A percentile compares a stretch with the other conserved stretches of the same genome.
Conservation (phyloP, 768 basidiomycete species). For the Leccinum incarnatum region DNA sequence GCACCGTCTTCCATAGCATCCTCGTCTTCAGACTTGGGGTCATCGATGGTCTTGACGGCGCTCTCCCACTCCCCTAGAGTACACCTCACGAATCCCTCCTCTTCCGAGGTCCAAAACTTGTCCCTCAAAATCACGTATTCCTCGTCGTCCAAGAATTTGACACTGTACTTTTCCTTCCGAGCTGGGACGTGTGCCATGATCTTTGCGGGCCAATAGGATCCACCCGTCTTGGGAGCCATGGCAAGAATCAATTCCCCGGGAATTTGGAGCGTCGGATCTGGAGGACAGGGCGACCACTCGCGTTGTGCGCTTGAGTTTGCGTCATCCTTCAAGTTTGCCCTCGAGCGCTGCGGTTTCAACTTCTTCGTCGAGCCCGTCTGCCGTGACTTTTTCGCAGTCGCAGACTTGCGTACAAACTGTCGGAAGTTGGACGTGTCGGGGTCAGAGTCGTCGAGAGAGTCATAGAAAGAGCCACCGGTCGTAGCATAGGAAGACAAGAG, state of each 20-base stretch:
- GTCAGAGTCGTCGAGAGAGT: conserved; percentile 29
- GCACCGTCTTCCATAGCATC: conserved; percentile 16
- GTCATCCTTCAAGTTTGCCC: conserved; percentile 15
- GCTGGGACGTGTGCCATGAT: conserved; percentile 47
- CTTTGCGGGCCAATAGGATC: conserved; percentile 65
- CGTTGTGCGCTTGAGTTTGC: conserved; percentile 4
- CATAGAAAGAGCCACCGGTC: conserved; percentile 18
- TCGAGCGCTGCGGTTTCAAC: conserved; percentile 17
- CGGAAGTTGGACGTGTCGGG: conserved; percentile 13
- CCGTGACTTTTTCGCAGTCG: conserved; percentile 8
- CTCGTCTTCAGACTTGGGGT: conserved; percentile 31
- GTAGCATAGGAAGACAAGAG: conserved; percentile 32
- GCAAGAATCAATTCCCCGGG: conserved; percentile 71
- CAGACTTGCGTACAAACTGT: conserved; percentile 1
- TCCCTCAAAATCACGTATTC: conserved; percentile 41
- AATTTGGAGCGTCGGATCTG: conserved; percentile 51
- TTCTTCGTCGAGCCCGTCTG: conserved; percentile 11
- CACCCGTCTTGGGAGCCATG: conserved; percentile 28
- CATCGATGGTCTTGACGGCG: conserved; percentile 28
- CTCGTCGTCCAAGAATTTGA: conserved; percentile 58
- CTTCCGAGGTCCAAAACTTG: conserved; percentile 55
- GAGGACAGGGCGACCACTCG: conserved; percentile 40
- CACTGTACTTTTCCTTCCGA: conserved; percentile 46
- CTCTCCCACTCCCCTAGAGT: conserved; percentile 59
- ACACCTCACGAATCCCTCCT: conserved; percentile 64